Base-by-base conservation (phyloP, 441 rosid genomes). In the Eruca vesicaria region DNA sequence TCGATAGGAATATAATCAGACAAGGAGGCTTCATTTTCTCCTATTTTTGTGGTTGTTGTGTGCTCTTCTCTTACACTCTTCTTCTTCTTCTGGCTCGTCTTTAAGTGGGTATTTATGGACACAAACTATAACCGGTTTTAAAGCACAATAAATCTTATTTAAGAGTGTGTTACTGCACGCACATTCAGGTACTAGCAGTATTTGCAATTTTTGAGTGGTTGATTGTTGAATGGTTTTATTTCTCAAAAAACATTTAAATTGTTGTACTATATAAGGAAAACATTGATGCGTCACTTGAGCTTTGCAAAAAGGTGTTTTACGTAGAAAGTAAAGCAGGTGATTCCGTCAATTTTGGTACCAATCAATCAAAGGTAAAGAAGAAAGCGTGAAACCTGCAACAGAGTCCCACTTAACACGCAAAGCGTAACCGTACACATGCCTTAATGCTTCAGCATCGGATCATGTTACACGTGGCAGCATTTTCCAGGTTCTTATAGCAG, bases 11-110 rank as follows among this genome's bases (percentile, higher is more conserved):
- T 52, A 78, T 15, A 61, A 61, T 50, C 61, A 80, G 57, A 28
- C 70, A 66, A 32, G 72, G 64, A 65, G 75, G 79, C 84, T 61
- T 88, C 96, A 58, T 78, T 59, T 58, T 66, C 53, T n/a, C 63
- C n/a, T 57, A 28, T 57, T 57, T 28, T 57, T 57, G 3, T 6
- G 28, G 16, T 5, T 52, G 35, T 63, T 7, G 19, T 38, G 41
- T 15, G 15, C 33, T 28, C 26, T 45, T 36, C 33, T 74, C 52
- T 72, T 32, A 41, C 71, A 26, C 62, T 38, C 56, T 50, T 18
- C 68, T 14, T 18, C 68, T 14, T 57, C 62, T 21, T 45, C 7
- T 35, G 4, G 20, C 36, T 41, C 21, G 36, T 53, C 38, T 76
- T 63, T 56, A 6, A 57, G 63, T 58, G 63, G 55, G 63, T 78